Conservation (phyloP, 75 land plant genomes). For the Pinus tabuliformis region DNA sequence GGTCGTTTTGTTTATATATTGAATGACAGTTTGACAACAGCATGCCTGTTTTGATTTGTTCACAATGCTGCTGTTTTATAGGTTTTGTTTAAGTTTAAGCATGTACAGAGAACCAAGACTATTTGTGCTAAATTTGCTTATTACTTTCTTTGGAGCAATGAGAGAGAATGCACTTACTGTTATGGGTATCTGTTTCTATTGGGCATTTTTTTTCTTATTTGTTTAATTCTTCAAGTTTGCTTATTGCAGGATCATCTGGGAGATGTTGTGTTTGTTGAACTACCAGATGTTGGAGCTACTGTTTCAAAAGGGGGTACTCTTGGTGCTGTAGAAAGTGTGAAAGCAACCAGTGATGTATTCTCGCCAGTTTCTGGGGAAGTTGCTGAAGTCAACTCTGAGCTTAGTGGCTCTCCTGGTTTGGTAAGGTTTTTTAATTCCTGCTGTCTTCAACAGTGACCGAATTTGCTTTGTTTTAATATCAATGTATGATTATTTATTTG, state of each 20-base stretch:
- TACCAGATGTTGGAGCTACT: constrained; percentile 75
- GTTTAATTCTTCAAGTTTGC: neutral
- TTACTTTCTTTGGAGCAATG: neutral
- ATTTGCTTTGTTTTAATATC: neutral
- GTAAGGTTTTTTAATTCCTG: constrained; percentile 35
- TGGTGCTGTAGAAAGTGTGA: constrained; percentile 95
- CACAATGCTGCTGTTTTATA: neutral
- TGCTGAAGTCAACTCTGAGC: constrained; percentile 66
- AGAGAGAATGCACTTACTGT: neutral
- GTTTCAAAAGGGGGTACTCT: constrained; percentile 56
- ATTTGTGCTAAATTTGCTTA: neutral
- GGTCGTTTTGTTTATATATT: neutral
- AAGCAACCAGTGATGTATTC: constrained; percentile 78
- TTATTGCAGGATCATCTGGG: constrained; percentile 78
- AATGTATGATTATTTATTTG: neutral
- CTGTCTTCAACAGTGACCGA: neutral
- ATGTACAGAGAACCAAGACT: neutral
- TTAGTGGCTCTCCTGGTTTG: constrained; percentile 63
- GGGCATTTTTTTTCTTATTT: neutral
- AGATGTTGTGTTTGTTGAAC: constrained; percentile 88
- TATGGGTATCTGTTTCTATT: neutral
- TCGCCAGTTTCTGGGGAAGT: constrained; percentile 88
- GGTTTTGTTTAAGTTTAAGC: neutral
- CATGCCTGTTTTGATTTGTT: neutral
- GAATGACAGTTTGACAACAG: neutral